Evolutionary conservation across 2,329 filamentous ascomycete species (phyloP).

Genomic region (Neofusicoccum sp.): DNA sequence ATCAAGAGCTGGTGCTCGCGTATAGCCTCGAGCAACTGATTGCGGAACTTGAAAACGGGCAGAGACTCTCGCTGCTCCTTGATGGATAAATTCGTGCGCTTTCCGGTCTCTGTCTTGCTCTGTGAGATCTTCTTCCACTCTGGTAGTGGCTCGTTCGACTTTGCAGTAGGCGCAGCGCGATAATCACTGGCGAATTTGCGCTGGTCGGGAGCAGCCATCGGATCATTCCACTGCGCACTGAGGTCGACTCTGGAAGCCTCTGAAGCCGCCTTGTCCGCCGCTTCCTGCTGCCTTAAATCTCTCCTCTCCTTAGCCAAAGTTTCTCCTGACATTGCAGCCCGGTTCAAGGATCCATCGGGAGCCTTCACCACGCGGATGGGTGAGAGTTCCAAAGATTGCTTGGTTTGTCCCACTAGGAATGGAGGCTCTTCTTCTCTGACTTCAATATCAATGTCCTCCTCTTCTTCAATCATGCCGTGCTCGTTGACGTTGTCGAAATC

Average conservation of each 20-base stretch:
- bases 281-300: slow-evolving; percentile 85
- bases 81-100: slow-evolving; percentile 85
- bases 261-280: slow-evolving; percentile 72
- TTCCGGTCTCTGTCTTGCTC: slow-evolving; percentile 77
- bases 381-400: slow-evolving; percentile 90
- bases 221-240: slow-evolving; percentile 91
- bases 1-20: slow-evolving; percentile 86
- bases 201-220: slow-evolving; percentile 83
- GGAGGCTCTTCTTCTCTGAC: slow-evolving; percentile 94
- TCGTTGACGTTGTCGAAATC: slow-evolving; percentile 88
- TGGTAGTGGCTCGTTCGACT: slow-evolving; percentile 67
- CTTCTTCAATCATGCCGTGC: slow-evolving; percentile 83
- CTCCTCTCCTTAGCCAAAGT: slow-evolving; percentile 84
- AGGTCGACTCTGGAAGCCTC: slow-evolving; percentile 77
- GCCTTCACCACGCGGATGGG: slow-evolving; percentile 97
- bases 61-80: slow-evolving; percentile 90
- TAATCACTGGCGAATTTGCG: slow-evolving; percentile 87
- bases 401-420: slow-evolving; percentile 93
- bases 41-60: slow-evolving; percentile 85
- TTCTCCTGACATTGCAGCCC: slow-evolving; percentile 92
- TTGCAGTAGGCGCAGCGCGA: slow-evolving; percentile 55
- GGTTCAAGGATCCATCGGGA: slow-evolving; percentile 95
- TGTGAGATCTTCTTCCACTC: slow-evolving; percentile 90
- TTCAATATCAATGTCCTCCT: slow-evolving; percentile 97
- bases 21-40: slow-evolving; percentile 83